Evolutionary conservation across 1,284 basidiomycete species (phyloP).

Genomic region (Coniophora puteana): DNA sequence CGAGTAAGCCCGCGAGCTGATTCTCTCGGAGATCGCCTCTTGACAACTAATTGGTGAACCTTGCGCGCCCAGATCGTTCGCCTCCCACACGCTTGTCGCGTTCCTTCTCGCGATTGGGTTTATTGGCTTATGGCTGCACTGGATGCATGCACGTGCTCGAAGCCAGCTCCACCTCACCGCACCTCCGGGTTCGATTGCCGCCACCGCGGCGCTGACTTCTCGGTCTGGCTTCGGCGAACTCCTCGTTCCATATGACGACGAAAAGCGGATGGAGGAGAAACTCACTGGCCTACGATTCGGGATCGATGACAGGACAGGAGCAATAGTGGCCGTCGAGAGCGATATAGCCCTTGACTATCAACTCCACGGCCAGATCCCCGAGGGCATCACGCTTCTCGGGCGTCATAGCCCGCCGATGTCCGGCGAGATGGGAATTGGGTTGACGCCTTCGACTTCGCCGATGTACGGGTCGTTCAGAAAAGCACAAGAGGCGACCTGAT

Average conservation of each 20-base stretch:
- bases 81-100: slow-evolving; percentile 44
- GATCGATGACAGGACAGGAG: slow-evolving; percentile 56
- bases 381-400: too few relatives aligned
- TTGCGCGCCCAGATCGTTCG: slow-evolving; percentile 36
- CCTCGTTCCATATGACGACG: slow-evolving; percentile 55
- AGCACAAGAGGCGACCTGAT: too few relatives aligned
- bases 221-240: slow-evolving; percentile 61
- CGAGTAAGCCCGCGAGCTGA: too few relatives aligned
- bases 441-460: too few relatives aligned
- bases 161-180: slow-evolving; percentile 48
- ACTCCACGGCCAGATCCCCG: too few relatives aligned
- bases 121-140: slow-evolving; percentile 41
- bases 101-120: slow-evolving; percentile 45
- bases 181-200: slow-evolving; percentile 57
- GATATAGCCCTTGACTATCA: too few relatives aligned
- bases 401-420: too few relatives aligned
- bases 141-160: slow-evolving; percentile 43
- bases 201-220: slow-evolving; percentile 50
- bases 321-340: slow-evolving; percentile 50
- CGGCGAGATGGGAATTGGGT: too few relatives aligned
- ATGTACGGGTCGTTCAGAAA: too few relatives aligned
- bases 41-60: not conserved
- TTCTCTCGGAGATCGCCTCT: too few relatives aligned
- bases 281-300: slow-evolving; percentile 52
- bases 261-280: slow-evolving; percentile 39